A percentile compares a stretch with the other conserved stretches of the same genome.
Conservation (phyloP, 441 rosid species). For the Eruca vesicaria region DNA sequence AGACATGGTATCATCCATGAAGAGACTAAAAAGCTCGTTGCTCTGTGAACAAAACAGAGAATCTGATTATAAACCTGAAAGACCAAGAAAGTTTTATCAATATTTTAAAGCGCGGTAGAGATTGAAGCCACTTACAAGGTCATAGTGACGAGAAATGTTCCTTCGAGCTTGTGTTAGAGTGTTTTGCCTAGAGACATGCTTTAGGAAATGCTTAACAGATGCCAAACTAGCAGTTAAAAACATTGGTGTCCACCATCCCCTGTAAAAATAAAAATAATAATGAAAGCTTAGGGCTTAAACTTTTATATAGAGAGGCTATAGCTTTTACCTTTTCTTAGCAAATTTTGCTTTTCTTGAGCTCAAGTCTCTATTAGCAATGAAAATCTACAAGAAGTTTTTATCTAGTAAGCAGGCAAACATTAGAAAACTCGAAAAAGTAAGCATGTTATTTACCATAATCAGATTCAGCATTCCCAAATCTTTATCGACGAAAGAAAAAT, state of each 20-base stretch:
- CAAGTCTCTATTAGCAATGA: conserved; percentile 64
- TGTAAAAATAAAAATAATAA: conserved; percentile 3
- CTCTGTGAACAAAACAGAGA: conserved; percentile 43
- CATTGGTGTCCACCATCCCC: conserved; percentile 98
- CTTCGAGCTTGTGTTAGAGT: too few relatives aligned
- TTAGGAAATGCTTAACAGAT: conserved; percentile 68
- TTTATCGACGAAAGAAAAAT: conserved; percentile 68
- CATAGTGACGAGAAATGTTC: too few relatives aligned
- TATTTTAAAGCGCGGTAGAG: too few relatives aligned
- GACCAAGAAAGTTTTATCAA: not conserved
- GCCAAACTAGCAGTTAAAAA: conserved; percentile 64
- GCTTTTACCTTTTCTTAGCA: conserved; percentile 50
- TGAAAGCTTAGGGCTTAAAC: not conserved
- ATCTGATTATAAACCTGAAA: not conserved
- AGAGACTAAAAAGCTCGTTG: conserved; percentile 61
- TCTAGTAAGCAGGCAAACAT: not conserved
- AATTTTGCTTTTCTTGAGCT: conserved; percentile 35
- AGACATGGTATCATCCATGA: not conserved
- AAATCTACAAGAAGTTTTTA: conserved; percentile 44
- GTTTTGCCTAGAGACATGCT: too few relatives aligned
- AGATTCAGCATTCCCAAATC: conserved; percentile 63
- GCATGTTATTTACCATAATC: conserved; percentile 45
- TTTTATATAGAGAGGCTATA: too few relatives aligned
- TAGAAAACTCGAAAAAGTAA: not conserved
- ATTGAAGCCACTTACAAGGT: too few relatives aligned